phyloP scores from a whole-genome alignment of 768 basidiomycete genomes.

The Mycena olivaceomarginata region DNA sequence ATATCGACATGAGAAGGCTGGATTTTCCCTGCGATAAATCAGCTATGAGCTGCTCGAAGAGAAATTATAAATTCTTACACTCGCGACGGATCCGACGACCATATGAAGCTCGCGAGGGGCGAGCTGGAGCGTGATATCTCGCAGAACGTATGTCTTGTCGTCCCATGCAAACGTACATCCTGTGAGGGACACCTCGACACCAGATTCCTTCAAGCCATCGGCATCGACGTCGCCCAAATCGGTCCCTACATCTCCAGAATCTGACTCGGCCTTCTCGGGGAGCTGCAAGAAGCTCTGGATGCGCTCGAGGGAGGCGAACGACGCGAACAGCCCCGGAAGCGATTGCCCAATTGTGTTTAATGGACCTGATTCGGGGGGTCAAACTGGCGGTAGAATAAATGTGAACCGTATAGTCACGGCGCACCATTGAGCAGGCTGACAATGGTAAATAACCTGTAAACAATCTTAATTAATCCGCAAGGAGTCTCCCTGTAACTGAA shows the following conservation, averaged over 20 bases:
- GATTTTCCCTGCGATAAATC: conserved; percentile 30
- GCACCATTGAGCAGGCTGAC: conserved; percentile 25
- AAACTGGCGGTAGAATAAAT: not conserved
- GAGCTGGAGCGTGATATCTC: conserved; percentile 28
- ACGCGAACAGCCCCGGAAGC: conserved; percentile 26
- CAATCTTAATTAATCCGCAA: not conserved
- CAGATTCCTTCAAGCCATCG: conserved; percentile 6
- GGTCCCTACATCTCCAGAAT: not conserved
- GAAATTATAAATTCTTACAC: conserved; percentile 10
- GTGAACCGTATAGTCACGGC: not conserved
- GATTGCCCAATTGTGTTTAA: conserved; percentile 20
- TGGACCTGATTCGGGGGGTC: conserved; percentile 7
- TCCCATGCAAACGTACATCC: conserved; percentile 36
- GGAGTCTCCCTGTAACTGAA: not conserved
- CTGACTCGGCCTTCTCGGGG: conserved; percentile 26
- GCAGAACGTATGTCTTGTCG: conserved; percentile 18
- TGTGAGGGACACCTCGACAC: conserved; percentile 20
- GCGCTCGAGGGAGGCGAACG: conserved; percentile 31
- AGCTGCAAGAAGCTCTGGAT: conserved; percentile 39
- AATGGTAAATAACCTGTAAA: conserved; percentile 1
- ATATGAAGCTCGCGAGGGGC: conserved; percentile 30
- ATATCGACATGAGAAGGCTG: conserved; percentile 39
- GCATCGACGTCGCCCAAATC: conserved; percentile 14
- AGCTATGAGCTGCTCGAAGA: not conserved
- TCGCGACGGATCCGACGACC: conserved; percentile 39